Conservation (phyloP, 352 stramenopile species). For the Lagenidium sp. region DNA sequence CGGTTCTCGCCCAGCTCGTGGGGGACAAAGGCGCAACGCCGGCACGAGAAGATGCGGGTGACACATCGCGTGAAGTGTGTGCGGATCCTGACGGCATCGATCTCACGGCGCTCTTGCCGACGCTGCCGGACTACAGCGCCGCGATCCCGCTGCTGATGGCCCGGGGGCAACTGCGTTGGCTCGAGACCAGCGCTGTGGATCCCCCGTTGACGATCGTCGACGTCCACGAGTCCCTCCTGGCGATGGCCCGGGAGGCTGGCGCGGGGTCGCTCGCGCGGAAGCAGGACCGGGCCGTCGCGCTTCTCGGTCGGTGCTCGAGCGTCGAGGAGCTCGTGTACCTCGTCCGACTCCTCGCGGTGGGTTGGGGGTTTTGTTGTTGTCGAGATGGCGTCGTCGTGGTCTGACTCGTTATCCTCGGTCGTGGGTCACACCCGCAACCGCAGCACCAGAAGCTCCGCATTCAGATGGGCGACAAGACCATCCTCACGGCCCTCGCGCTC, state of each 20-base stretch:
- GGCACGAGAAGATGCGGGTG: conserved; percentile 10
- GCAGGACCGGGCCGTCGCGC: conserved; percentile 39
- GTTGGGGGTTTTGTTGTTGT: no score
- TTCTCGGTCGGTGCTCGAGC: conserved; percentile 44
- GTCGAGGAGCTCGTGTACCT: conserved; percentile 53
- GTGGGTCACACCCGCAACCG: no score
- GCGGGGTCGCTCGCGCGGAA: conserved; percentile 45
- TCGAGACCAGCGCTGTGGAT: background rate
- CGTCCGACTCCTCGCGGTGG: conserved; percentile 63
- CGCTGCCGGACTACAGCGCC: conserved; percentile 14
- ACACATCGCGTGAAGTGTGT: background rate
- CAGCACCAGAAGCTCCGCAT: conserved; percentile 82
- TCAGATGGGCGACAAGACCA: conserved; percentile 75
- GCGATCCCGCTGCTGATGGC: conserved; percentile 9
- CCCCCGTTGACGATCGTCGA: conserved; percentile 23
- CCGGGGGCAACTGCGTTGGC: background rate
- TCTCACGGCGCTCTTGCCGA: conserved; percentile 20
- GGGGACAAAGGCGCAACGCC: conserved; percentile 3
- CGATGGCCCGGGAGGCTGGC: conserved; percentile 48
- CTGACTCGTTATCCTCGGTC: no score
- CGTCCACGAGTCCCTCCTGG: conserved; percentile 46
- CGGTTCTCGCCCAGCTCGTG: conserved; percentile 38
- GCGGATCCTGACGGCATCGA: no score
- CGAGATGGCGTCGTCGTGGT: no score
- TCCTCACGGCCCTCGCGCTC: conserved; percentile 50